Percentiles rank a stretch among this genome's conserved stretches.
These are phyloP conservation scores for Articulospora tetracladia DNA, from an alignment of 495 filamentous ascomycete genomes.

Conservation along the genomic window DNA sequence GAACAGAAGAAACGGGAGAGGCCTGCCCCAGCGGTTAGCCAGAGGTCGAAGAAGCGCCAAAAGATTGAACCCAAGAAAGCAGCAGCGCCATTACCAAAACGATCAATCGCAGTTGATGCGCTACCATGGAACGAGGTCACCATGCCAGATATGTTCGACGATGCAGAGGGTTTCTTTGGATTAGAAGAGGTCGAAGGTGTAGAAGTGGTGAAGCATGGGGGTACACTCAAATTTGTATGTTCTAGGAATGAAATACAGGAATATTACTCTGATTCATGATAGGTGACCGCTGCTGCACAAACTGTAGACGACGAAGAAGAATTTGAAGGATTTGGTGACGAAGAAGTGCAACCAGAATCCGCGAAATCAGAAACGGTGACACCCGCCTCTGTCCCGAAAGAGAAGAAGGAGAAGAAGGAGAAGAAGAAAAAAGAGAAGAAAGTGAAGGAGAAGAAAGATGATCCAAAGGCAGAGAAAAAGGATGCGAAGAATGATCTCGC, in stretches of 20 bases:
- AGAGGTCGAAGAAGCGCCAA: slow-evolving; percentile 24
- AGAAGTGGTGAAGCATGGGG: slow-evolving; percentile 62
- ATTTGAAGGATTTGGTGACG: slow-evolving; percentile 52
- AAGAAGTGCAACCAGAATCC: slow-evolving; percentile 37
- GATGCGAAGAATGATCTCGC: slow-evolving; percentile 17
- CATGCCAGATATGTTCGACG: slow-evolving; percentile 81
- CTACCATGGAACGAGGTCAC: slow-evolving; percentile 79
- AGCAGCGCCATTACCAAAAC: slow-evolving; percentile 21
- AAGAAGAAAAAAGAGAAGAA: slow-evolving; percentile 29
- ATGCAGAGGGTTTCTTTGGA: slow-evolving; percentile 93
- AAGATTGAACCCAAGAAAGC: slow-evolving; percentile 17
- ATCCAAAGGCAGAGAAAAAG: neutral
- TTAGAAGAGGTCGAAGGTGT: slow-evolving; percentile 91
- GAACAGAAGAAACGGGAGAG: slow-evolving; percentile 22
- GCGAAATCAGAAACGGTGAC: slow-evolving; percentile 17
- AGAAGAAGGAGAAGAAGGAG: slow-evolving; percentile 34
- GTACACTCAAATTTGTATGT: slow-evolving; percentile 51
- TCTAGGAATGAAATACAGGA: neutral
- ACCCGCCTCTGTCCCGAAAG: neutral
- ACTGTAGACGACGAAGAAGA: slow-evolving; percentile 39
- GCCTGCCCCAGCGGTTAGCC: slow-evolving; percentile 11
- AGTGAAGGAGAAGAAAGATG: slow-evolving; percentile 26
- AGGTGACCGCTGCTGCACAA: slow-evolving; percentile 18
- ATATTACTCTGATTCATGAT: neutral
- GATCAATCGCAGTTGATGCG: slow-evolving; percentile 50